These are phyloP conservation scores for Ziziphus jujuba DNA, from an alignment of 306 rosid genomes.

Conservation along the genomic window DNA sequence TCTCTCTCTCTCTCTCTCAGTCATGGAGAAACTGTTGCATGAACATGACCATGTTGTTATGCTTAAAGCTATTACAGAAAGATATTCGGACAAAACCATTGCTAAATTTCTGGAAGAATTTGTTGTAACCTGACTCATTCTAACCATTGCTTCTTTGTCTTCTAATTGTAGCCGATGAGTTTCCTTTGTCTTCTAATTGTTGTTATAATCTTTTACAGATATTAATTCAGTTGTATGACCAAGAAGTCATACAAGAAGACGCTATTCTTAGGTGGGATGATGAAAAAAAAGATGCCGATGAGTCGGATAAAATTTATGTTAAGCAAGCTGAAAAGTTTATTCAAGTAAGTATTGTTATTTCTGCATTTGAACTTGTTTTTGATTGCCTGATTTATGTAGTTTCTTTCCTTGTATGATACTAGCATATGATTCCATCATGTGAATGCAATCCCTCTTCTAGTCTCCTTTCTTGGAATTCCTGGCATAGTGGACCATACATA, in stretches of 20 bases:
- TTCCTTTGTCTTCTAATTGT: conserved; percentile 6
- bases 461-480: background rate
- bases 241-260: conserved; percentile 77
- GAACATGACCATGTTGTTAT: background rate
- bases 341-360: conserved; percentile 48
- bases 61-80: background rate
- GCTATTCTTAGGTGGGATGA: conserved; percentile 92
- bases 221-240: conserved; percentile 58
- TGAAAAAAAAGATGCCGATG: conserved; percentile 83
- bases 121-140: background rate
- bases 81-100: background rate
- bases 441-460: background rate
- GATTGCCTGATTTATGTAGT: background rate
- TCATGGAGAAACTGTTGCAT: background rate
- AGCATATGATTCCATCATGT: background rate
- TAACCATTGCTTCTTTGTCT: background rate
- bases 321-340: conserved; percentile 69
- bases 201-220: conserved; percentile 44
- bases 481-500: background rate
- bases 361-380: background rate
- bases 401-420: background rate
- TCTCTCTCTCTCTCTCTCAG: no score
- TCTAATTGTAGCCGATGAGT: background rate
- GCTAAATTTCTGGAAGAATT: background rate
- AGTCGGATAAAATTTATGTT: conserved; percentile 71